Evolutionary conservation across 148 eudicot genomes (phyloP).

Genomic region (Dianthus caryophyllus): DNA sequence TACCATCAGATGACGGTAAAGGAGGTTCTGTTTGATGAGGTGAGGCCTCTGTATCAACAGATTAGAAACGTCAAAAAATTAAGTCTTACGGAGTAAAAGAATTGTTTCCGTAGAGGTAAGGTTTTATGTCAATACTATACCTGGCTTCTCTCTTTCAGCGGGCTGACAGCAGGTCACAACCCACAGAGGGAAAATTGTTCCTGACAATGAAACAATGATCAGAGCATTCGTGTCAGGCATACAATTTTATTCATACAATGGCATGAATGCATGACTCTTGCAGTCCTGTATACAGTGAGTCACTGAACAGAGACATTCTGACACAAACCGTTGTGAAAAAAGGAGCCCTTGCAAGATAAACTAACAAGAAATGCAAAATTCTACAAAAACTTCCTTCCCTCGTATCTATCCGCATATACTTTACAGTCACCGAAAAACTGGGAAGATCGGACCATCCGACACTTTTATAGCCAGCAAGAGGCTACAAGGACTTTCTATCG

Average conservation of each 20-base stretch:
- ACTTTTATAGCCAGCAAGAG: neutral
- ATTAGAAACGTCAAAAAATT: neutral
- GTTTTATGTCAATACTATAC: constrained; percentile 1
- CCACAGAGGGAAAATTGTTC: constrained; percentile 28
- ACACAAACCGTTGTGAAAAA: neutral
- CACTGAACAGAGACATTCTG: neutral
- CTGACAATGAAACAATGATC: constrained; percentile 14
- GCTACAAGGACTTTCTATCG: neutral
- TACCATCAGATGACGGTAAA: constrained; percentile 7
- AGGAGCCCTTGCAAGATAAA: neutral
- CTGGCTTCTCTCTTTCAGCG: constrained; percentile 16
- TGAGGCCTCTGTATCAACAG: neutral
- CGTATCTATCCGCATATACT: neutral
- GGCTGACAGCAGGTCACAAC: constrained; percentile 32
- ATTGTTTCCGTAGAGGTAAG: too few species aligned
- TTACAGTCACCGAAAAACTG: neutral
- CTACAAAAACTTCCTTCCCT: neutral
- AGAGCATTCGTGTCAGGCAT: neutral
- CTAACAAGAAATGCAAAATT: neutral
- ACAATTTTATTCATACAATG: neutral
- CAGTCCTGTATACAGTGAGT: neutral
- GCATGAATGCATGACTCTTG: neutral
- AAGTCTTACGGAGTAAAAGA: neutral
- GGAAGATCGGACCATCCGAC: neutral
- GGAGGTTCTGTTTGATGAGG: neutral